Percentiles rank a stretch among this genome's conserved stretches.
Conservation (phyloP, 2,329 filamentous ascomycete species). For the Ophiognomonia clavigignenti-juglandacearum region DNA sequence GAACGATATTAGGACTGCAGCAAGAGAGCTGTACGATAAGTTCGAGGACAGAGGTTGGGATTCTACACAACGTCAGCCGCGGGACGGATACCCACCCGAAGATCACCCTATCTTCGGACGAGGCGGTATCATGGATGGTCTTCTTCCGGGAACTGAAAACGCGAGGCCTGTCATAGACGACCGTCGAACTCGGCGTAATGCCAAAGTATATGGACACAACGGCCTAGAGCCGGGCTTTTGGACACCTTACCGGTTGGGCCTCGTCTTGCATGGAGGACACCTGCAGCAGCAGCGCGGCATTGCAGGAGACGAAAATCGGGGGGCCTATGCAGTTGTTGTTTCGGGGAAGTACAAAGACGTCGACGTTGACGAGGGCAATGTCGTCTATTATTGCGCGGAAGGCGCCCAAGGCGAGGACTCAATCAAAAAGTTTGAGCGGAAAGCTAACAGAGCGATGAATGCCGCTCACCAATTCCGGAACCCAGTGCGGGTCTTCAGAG, state of each 20-base stretch:
- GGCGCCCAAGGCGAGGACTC: conserved; percentile 13
- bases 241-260: conserved; percentile 48
- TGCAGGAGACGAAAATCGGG: conserved; percentile 35
- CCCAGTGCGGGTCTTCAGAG: conserved; percentile 27
- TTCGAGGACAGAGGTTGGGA: conserved; percentile 6
- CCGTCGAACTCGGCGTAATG: conserved; percentile 6
- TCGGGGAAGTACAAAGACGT: conserved; percentile 26
- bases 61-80: background rate
- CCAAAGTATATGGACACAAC: conserved; percentile 27
- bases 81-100: conserved; percentile 13
- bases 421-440: background rate
- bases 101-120: conserved; percentile 26
- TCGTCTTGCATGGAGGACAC: conserved; percentile 50
- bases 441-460: conserved; percentile 19
- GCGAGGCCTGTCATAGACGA: conserved; percentile 13
- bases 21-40: background rate
- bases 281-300: conserved; percentile 46
- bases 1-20: background rate
- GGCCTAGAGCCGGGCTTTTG: conserved; percentile 36
- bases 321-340: conserved; percentile 52
- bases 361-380: conserved; percentile 21
- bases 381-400: conserved; percentile 25
- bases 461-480: conserved; percentile 13
- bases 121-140: conserved; percentile 26
- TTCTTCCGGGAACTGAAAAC: conserved; percentile 10